These are phyloP conservation scores for Erodium texanum DNA, from an alignment of 441 rosid species.

Conservation along the genomic window DNA sequence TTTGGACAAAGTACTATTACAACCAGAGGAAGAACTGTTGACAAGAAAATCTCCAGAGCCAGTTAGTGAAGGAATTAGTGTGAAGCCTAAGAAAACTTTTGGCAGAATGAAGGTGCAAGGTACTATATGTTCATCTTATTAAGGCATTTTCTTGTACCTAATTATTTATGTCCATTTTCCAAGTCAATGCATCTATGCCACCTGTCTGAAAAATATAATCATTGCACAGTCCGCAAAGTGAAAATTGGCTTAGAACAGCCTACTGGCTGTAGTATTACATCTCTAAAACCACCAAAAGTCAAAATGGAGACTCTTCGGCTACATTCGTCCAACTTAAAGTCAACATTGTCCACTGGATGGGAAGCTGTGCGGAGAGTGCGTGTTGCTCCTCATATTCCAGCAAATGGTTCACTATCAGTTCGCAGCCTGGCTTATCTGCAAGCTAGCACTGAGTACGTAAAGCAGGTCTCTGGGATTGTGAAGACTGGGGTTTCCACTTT, in stretches of 20 bases:
- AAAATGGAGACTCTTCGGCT: slow-evolving; percentile 50
- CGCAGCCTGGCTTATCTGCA: slow-evolving; percentile 91
- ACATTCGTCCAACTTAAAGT: slow-evolving; percentile 52
- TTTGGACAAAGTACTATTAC: slow-evolving; percentile 70
- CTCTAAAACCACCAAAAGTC: slow-evolving; percentile 49
- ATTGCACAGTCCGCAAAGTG: slow-evolving; percentile 71
- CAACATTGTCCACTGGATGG: slow-evolving; percentile 57
- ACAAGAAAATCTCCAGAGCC: slow-evolving; percentile 57
- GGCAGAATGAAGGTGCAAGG: slow-evolving; percentile 99
- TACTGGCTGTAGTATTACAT: slow-evolving; percentile 51
- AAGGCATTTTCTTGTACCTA: slow-evolving; percentile 14
- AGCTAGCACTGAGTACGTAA: slow-evolving; percentile 82
- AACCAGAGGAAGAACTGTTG: slow-evolving; percentile 90
- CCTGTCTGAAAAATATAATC: slow-evolving; percentile 15
- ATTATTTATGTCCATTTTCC: slow-evolving; percentile 13
- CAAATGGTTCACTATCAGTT: slow-evolving; percentile 69
- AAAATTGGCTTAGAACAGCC: slow-evolving; percentile 71
- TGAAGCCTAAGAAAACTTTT: slow-evolving; percentile 68
- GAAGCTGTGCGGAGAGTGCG: slow-evolving; percentile 55
- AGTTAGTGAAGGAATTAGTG: slow-evolving; percentile 50
- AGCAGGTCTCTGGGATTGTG: slow-evolving; percentile 84
- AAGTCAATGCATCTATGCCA: background rate
- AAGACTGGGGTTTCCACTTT: slow-evolving; percentile 81
- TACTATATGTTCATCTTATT: slow-evolving; percentile 18
- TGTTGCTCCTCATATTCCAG: slow-evolving; percentile 45